Evolutionary conservation across 495 filamentous ascomycete species (phyloP), one percentile per base, ranked within the genome.

Genomic region (Aspergillus ellipticus): DNA sequence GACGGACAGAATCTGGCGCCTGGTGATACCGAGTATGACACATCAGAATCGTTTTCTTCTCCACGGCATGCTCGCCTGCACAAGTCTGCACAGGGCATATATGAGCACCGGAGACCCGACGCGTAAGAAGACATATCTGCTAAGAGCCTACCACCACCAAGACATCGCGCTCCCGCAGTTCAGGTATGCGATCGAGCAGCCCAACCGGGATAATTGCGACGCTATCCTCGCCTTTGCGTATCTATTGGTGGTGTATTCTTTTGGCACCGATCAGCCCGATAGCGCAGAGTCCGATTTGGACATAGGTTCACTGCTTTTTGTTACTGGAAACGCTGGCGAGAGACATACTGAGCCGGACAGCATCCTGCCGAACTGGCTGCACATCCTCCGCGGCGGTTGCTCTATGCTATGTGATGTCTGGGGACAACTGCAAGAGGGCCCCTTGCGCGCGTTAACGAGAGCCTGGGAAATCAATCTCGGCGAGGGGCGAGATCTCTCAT

Each of bases 151-250:
- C 39, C 16, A 4, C 10, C 65, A 71, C 54, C 72, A 75, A 41
- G 59, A 66, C 11, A 20, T 47, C 11, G 74, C 69, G 2, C 55
- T 74, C 49, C 68, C 71, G 3, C 41, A 43, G 2, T 76, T 74
- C 49, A 62, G 67, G 4, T 22, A 50, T 13, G 72, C 64, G 11
- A 70, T 70, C 6, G 33, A 53, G 8, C 42, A 64, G n/a, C 48
- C 57, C 1, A 55, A 59, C 2, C 24, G 39, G 1, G 20, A 68
- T 3, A 73, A 72, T 19, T 69, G 70, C 53, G 51, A 74, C 15
- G 69, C 74, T 1, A 51, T 74, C 6, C 47, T 76, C n/a, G 60
- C 62, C 49, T 74, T 73, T 33, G 58, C 66, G 2, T 71, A 67
- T 45, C 19, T 73, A 4, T 55, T 70, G 7, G 69, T 78, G 58